These are phyloP conservation scores for Rhododendron henanense DNA, from an alignment of 148 eudicot species.

Conservation along the genomic window DNA sequence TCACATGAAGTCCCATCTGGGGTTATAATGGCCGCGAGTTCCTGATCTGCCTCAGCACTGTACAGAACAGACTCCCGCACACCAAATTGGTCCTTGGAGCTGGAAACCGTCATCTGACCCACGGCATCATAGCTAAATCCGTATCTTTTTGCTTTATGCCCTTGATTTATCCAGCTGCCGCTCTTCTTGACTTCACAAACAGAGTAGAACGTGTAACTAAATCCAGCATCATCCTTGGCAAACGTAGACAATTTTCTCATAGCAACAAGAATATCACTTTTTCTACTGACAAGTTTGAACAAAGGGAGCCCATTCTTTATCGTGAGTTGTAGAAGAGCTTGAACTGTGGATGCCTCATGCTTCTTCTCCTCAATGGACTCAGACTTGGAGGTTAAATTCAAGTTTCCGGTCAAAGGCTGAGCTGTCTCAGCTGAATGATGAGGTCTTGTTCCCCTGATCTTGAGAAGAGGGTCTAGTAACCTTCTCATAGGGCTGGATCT, in stretches of 20 bases:
- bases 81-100: constrained; percentile 18
- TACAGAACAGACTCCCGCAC: constrained; percentile 57
- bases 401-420: constrained; percentile 22
- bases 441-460: constrained; percentile 34
- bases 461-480: constrained; percentile 65
- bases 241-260: constrained; percentile 38
- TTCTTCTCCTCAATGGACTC: constrained; percentile 19
- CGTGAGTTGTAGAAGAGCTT: constrained; percentile 65
- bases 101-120: constrained; percentile 68
- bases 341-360: constrained; percentile 29
- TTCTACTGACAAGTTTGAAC: constrained; percentile 56
- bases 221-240: constrained; percentile 30
- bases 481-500: constrained; percentile 75
- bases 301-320: constrained; percentile 72
- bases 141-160: constrained; percentile 33
- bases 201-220: constrained; percentile 66
- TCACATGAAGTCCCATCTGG: constrained; percentile 20
- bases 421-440: constrained; percentile 17
- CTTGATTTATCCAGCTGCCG: constrained; percentile 52
- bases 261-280: constrained; percentile 57
- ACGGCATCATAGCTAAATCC: constrained; percentile 44
- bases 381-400: constrained; percentile 20
- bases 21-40: constrained; percentile 62
- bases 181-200: constrained; percentile 59
- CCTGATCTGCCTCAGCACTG: constrained; percentile 51